Evolutionary conservation across 116 monocot genomes (phyloP).

Genomic region (Papilionanthe hybrid): DNA sequence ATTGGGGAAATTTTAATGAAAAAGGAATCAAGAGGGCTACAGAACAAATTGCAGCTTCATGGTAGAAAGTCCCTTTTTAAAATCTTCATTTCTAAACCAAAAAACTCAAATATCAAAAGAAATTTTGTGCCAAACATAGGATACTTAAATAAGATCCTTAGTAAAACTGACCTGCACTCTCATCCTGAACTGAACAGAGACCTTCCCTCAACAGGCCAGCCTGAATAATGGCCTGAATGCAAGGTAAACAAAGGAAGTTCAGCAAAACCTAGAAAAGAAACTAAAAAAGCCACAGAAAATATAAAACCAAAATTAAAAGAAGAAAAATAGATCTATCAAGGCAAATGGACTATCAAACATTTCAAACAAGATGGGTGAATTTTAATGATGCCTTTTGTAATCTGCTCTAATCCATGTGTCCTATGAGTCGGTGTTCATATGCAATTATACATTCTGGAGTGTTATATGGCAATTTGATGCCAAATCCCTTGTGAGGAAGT

Average conservation of each 20-base stretch:
- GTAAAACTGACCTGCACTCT: constrained; percentile 69
- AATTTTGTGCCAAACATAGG: neutral
- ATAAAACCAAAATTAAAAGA: neutral
- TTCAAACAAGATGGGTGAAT: neutral
- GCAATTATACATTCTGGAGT: neutral
- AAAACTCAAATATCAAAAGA: neutral
- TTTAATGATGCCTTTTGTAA: neutral
- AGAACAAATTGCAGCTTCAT: neutral
- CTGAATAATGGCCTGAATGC: constrained; percentile 60
- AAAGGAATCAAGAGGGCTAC: neutral
- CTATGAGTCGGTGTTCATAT: neutral
- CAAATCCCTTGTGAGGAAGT: too few relatives aligned
- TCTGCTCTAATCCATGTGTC: neutral
- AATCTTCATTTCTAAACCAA: neutral
- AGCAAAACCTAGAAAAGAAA: neutral
- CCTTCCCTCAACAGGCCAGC: constrained; percentile 87
- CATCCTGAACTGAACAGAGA: constrained; percentile 93
- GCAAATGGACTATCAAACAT: neutral
- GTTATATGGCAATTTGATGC: too few relatives aligned
- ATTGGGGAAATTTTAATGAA: neutral
- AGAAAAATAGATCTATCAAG: neutral
- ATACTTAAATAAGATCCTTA: constrained; percentile 2
- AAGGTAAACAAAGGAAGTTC: constrained; percentile 6
- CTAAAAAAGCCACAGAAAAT: neutral
- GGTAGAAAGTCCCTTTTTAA: neutral